Evolutionary conservation across 345 rosid genomes (phyloP).

Genomic region (Moricandia moricandioides): DNA sequence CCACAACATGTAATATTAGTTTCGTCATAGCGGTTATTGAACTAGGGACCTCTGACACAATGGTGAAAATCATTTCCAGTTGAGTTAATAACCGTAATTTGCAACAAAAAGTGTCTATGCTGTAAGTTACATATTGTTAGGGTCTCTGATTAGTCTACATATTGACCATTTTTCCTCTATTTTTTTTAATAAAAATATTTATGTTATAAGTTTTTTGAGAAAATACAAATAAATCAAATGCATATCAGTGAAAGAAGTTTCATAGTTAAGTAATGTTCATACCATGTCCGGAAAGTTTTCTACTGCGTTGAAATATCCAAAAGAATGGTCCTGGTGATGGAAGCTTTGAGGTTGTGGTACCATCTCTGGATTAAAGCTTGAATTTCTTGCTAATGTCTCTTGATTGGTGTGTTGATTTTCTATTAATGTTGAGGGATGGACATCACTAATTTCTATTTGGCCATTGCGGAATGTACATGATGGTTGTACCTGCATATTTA

Average conservation of each 20-base stretch:
- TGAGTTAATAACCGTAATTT: too few relatives aligned
- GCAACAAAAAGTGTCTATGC: not conserved
- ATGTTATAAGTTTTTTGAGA: too few relatives aligned
- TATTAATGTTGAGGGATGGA: not conserved
- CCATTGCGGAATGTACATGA: not conserved
- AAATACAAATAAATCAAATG: too few relatives aligned
- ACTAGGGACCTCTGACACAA: too few relatives aligned
- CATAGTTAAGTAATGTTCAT: too few relatives aligned
- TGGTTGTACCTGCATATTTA: constrained; percentile 6
- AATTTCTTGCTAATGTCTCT: not conserved
- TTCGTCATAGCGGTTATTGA: too few relatives aligned
- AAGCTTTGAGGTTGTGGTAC: constrained; percentile 14
- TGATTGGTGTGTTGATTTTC: not conserved
- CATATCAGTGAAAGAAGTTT: too few relatives aligned
- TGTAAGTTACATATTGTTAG: too few relatives aligned
- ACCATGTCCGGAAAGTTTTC: not conserved
- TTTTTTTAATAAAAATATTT: too few relatives aligned
- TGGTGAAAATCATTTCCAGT: too few relatives aligned
- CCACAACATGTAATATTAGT: too few relatives aligned
- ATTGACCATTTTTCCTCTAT: too few relatives aligned
- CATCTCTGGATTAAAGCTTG: constrained; percentile 1
- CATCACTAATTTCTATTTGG: constrained; percentile 1
- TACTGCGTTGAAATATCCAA: not conserved
- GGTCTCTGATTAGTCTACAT: not conserved
- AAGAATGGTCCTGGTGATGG: not conserved